Percentiles rank a stretch among this genome's conserved stretches.
Evolutionary conservation across 2,329 filamentous ascomycete genomes (phyloP).

Genomic region (Calonectria pseudoturangicola): DNA sequence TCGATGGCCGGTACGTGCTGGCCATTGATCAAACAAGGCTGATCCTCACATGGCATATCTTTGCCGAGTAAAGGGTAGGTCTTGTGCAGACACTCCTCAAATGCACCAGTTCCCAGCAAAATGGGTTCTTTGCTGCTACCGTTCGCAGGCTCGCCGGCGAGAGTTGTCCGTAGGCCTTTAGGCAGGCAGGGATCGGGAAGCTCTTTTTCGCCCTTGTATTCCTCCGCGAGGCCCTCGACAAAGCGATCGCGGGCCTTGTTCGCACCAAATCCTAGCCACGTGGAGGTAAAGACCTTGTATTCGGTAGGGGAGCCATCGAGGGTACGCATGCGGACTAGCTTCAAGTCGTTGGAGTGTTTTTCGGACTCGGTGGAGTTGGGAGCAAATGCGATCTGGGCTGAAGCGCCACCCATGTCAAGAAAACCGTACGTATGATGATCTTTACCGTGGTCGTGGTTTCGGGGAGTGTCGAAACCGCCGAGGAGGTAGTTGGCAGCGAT

Average conservation of each 20-base stretch:
- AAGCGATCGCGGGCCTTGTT: constrained; percentile 93
- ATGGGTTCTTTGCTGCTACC: constrained; percentile 65
- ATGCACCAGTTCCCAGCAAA: constrained; percentile 89
- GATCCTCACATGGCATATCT: constrained; percentile 86
- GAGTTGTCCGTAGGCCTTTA: constrained; percentile 81
- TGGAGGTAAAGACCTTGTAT: constrained; percentile 94
- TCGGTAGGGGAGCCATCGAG: constrained; percentile 86
- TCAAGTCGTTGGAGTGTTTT: constrained; percentile 93
- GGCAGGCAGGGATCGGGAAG: constrained; percentile 95
- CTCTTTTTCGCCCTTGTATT: constrained; percentile 77
- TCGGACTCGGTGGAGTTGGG: constrained; percentile 93
- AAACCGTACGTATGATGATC: constrained; percentile 97
- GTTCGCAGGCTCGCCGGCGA: constrained; percentile 77
- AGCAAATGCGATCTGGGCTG: constrained; percentile 97
- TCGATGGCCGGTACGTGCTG: constrained; percentile 96
- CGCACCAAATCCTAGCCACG: constrained; percentile 98
- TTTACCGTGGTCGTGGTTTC: constrained; percentile 86
- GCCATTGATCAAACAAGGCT: constrained; percentile 92
- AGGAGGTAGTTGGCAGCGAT: constrained; percentile 97
- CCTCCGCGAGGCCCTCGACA: constrained; percentile 83
- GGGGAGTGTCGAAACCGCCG: constrained; percentile 88
- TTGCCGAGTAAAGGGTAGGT: constrained; percentile 94
- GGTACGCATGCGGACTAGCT: constrained; percentile 88
- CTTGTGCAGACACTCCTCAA: constrained; percentile 86
- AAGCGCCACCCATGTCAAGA: constrained; percentile 98